Base-by-base conservation (phyloP, 2,329 filamentous ascomycete genomes). In the Hypoxylon sp. region DNA sequence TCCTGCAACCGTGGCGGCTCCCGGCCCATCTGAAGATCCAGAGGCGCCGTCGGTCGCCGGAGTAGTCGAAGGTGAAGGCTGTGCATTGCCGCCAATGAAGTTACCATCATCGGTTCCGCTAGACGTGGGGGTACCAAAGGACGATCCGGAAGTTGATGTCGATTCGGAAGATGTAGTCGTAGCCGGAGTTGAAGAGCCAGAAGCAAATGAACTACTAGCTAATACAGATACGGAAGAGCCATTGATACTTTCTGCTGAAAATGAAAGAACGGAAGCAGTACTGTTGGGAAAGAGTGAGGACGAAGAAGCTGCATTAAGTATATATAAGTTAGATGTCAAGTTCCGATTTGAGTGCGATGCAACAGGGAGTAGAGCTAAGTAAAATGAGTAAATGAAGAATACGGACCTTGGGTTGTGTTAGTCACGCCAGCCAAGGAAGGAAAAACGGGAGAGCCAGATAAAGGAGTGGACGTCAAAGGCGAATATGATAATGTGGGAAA, bases 1-100 rank as follows among this genome's bases (percentile, higher is more conserved):
- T 0, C 87, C 88, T 6, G 88, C 86, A 30, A 90, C 75, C 7
- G 80, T 78, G 22, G 74, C 77, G 1, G 78, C 76, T 5, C 79
- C 75, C 3, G 77, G 59, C 22, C 67, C 59, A 30, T 66, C 64
- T 2, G 74, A 69, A 37, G 78, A 64, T 2, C 66, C 70, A 0
- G 77, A 66, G 14, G 53, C 68, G 33, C 51, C 64, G 6, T 67
- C 72, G 5, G 73, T 61, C 6, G 74, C 56, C 3, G 77, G 48
- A 2, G 77, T 72, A 2, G 70, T 69, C 11, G 78, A 68, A 7
- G 74, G 72, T 2, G 75, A 70, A n/a, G 73, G 68, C 2, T 71
- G 69, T 37, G 71, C 72, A 66, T 76, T 67, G 61, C 66, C 74
- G 14, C 73, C 73, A 37, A 65, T 63, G 22, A 49, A 59, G 37